Conservation (phyloP, 768 basidiomycete species). For the Trametopsis cervina region DNA sequence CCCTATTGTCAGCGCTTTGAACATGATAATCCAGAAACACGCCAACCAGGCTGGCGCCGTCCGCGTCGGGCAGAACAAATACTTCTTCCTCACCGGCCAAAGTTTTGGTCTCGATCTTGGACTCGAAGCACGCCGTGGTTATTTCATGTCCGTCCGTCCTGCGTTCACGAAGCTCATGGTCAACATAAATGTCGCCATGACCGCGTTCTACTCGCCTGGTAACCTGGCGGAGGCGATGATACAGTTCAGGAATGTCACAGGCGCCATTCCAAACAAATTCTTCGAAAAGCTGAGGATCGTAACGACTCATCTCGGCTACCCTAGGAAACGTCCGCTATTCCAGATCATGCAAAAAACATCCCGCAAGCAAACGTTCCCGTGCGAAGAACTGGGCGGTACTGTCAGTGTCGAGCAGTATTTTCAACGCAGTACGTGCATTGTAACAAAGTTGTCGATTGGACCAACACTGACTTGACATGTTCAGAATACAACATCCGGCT, state of each 20-base stretch:
- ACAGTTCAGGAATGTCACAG: slow-evolving; percentile 38
- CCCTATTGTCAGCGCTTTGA: slow-evolving; percentile 56
- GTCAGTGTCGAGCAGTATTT: slow-evolving; percentile 64
- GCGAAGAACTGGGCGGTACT: slow-evolving; percentile 46
- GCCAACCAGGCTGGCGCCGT: slow-evolving; percentile 44
- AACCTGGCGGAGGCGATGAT: slow-evolving; percentile 55
- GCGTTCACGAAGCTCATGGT: slow-evolving; percentile 43
- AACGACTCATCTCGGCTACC: slow-evolving; percentile 50
- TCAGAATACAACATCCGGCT: slow-evolving; percentile 56
- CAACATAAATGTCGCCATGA: slow-evolving; percentile 48
- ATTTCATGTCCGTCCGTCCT: slow-evolving; percentile 45
- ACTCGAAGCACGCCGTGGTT: slow-evolving; percentile 40
- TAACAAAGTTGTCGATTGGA: too few relatives aligned
- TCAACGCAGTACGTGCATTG: slow-evolving; percentile 49
- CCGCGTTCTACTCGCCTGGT: slow-evolving; percentile 49
- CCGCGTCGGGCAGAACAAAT: slow-evolving; percentile 60
- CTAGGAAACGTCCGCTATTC: slow-evolving; percentile 35
- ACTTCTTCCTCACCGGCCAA: slow-evolving; percentile 43
- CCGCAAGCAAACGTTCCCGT: slow-evolving; percentile 38
- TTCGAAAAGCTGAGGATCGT: slow-evolving; percentile 50
- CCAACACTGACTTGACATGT: too few relatives aligned
- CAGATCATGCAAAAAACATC: slow-evolving; percentile 18
- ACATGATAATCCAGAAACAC: slow-evolving; percentile 53
- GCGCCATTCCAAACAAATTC: slow-evolving; percentile 42
- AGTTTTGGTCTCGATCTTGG: slow-evolving; percentile 27